Percentiles rank a stretch among this genome's conserved stretches.
Conservation (phyloP, 208 protist genomes). For the Acanthamoeba royreba region DNA sequence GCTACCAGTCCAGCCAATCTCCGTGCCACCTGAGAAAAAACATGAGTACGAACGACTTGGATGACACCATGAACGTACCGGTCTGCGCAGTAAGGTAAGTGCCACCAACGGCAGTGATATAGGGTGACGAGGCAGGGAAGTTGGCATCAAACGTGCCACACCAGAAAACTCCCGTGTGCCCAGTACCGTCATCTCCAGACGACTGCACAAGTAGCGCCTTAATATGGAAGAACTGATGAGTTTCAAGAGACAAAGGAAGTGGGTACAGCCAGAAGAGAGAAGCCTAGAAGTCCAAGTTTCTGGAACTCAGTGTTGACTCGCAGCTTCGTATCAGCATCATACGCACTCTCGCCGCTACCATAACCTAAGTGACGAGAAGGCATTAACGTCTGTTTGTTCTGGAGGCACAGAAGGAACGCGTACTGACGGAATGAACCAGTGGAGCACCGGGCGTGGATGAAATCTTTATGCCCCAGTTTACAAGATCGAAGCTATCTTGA, state of each 20-base stretch:
- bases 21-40: neutral
- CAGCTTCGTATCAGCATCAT: neutral
- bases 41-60: neutral
- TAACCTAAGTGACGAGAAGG: neutral
- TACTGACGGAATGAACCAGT: neutral
- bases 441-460: neutral
- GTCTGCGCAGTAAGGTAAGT: constrained; percentile 14
- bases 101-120: constrained; percentile 56
- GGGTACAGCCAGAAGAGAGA: neutral
- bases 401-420: neutral
- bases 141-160: neutral
- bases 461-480: neutral
- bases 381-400: neutral
- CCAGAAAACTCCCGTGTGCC: constrained; percentile 17
- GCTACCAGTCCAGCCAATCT: neutral
- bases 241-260: neutral
- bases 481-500: neutral
- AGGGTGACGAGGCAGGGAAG: constrained; percentile 46
- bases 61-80: neutral
- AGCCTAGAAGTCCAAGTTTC: neutral
- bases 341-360: neutral
- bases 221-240: neutral
- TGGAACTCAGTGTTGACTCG: constrained; percentile 40
- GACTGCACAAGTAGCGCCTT: neutral
- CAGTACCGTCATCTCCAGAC: neutral